phyloP scores from a whole-genome alignment of 768 basidiomycete genomes.

The Termitomyces sp. region DNA sequence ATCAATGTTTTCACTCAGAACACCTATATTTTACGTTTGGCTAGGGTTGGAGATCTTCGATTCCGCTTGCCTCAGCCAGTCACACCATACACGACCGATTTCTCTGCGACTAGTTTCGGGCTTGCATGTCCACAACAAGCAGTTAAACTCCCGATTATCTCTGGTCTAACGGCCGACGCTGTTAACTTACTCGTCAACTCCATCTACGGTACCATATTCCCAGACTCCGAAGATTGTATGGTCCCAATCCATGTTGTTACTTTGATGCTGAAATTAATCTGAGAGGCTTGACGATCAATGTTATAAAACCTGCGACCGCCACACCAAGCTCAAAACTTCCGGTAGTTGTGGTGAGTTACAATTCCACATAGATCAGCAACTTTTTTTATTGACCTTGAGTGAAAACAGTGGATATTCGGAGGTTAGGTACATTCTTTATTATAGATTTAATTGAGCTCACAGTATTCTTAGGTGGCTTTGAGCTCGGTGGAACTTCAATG shows the following conservation, averaged over 20 bases:
- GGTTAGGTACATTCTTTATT: slow-evolving; percentile 13
- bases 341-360: slow-evolving; percentile 30
- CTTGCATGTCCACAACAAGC: slow-evolving; percentile 44
- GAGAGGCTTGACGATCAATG: slow-evolving; percentile 36
- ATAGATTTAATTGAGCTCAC: not conserved
- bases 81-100: slow-evolving; percentile 29
- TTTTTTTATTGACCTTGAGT: not conserved
- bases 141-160: slow-evolving; percentile 24
- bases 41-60: slow-evolving; percentile 33
- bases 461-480: slow-evolving; percentile 23
- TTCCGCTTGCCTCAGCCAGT: slow-evolving; percentile 37
- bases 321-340: slow-evolving; percentile 32
- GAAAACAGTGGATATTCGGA: slow-evolving; percentile 30
- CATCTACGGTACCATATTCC: slow-evolving; percentile 20
- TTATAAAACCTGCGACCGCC: slow-evolving; percentile 30
- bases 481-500: slow-evolving; percentile 24
- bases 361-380: not conserved
- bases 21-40: not conserved
- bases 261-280: slow-evolving; percentile 16
- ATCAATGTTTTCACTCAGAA: not conserved
- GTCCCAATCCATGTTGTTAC: slow-evolving; percentile 7
- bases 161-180: slow-evolving; percentile 22
- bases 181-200: slow-evolving; percentile 24
- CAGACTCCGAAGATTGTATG: slow-evolving; percentile 40
- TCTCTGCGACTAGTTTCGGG: slow-evolving; percentile 36